Base-by-base conservation (phyloP, 2,329 filamentous ascomycete genomes). In the Fusarium sulawesiense region DNA sequence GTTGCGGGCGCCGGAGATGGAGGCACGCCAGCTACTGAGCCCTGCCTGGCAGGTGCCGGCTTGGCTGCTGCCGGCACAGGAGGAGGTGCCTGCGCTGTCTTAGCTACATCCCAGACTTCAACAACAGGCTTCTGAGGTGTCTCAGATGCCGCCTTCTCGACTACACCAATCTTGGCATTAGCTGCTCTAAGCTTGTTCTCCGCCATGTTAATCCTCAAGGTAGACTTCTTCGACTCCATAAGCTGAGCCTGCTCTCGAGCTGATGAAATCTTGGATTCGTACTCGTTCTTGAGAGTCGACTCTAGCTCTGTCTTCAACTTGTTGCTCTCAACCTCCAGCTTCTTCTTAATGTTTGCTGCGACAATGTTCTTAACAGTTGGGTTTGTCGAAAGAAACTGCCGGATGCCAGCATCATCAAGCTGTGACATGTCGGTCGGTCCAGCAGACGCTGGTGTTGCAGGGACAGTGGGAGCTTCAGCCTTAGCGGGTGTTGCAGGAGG, bases 21-120 rank as follows among this genome's bases (percentile, higher is more conserved):
- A 7, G 72, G 72, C 16, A 70, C 60, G 12, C 69, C 72, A 21
- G 73, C 63, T 20, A 57, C 62, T 14, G 75, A 70, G 6, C 63
- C 62, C 49, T 74, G 76, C 41, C 68, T 69, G 12, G 53, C 69
- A 4, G 76, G 75, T 13, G 72, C 65, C 12, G 72, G 61, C 58
- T 76, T 76, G 46, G 46, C 74, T 14, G 58, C 55, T 12, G 73
- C 66, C 27, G 75, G 64, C 8, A 72, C 65, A 20, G 75, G 67
- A 7, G 76, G 75, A n/a, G 76, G 71, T 18, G 78, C 72, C 42
- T 78, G 77, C 23, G 80, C 76, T 21, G 56, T 84, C 80, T 95
- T 94, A 0, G 92, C 94, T 56, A 92, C 83, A 68, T 91, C 89
- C 92, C 93, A 98, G 1, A 98, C 94, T 79, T 98, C 94, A 12